Evolutionary conservation across 176 grass and related monocot species (phyloP).

Genomic region (Carex scoparia): DNA sequence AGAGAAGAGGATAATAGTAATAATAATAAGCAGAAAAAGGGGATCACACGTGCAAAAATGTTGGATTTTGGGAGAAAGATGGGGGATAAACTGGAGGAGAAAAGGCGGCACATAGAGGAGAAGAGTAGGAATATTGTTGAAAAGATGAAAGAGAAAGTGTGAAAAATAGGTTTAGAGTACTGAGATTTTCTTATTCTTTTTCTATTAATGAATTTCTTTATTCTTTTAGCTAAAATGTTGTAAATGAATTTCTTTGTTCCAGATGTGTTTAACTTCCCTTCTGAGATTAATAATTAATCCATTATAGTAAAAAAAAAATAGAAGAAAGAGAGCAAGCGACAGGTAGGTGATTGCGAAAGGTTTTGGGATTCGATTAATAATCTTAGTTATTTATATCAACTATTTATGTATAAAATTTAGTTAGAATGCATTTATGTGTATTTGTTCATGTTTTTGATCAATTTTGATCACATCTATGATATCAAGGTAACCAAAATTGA

Average conservation of each 20-base stretch:
- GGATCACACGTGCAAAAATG: conserved; percentile 60
- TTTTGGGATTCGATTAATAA: too few relatives aligned
- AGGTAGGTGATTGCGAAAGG: too few relatives aligned
- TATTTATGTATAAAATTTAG: too few relatives aligned
- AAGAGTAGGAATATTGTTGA: conserved; percentile 83
- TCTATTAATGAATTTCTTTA: conserved; percentile 18
- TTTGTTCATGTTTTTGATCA: too few relatives aligned
- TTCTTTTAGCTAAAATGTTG: background rate
- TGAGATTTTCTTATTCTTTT: background rate
- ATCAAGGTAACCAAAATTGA: too few relatives aligned
- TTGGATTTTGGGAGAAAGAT: conserved; percentile 80
- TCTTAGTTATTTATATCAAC: too few relatives aligned
- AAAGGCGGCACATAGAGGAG: conserved; percentile 84
- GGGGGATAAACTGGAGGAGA: conserved; percentile 94
- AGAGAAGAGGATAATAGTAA: conserved; percentile 35
- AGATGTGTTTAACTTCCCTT: background rate
- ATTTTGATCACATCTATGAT: too few relatives aligned
- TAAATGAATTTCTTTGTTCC: background rate
- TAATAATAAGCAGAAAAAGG: conserved; percentile 34
- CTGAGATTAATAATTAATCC: background rate
- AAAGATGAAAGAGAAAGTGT: conserved; percentile 85
- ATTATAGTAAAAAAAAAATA: too few relatives aligned
- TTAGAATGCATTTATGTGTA: too few relatives aligned
- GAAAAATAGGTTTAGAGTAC: background rate
- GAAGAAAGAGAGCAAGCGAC: too few relatives aligned